Percentiles rank a stretch among this genome's conserved stretches.
phyloP scores from a whole-genome alignment of 805 yeast genomes.

The Priceomyces melissophilus region DNA sequence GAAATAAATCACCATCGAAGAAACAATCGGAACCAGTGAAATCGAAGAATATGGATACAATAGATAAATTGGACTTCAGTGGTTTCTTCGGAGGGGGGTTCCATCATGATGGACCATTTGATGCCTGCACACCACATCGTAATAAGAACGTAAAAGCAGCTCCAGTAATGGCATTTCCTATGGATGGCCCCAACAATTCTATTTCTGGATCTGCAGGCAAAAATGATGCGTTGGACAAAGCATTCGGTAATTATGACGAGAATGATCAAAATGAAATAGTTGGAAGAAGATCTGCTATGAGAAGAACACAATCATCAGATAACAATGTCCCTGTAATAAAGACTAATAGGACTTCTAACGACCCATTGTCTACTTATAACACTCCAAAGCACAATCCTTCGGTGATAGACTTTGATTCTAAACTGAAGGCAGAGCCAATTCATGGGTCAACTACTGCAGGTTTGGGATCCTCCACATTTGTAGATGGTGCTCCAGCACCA shows the following conservation, averaged over 20 bases:
- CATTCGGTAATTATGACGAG: constrained; percentile 65
- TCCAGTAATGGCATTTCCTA: constrained; percentile 94
- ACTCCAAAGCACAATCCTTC: constrained; percentile 50
- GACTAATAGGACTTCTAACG: constrained; percentile 16
- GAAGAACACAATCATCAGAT: constrained; percentile 8
- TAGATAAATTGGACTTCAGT: constrained; percentile 93
- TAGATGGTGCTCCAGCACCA: constrained; percentile 95
- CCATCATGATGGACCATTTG: constrained; percentile 99
- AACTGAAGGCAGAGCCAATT: constrained; percentile 61
- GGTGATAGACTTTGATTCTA: constrained; percentile 68
- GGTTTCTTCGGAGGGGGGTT: constrained; percentile 91
- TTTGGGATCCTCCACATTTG: constrained; percentile 84
- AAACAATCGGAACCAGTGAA: constrained; percentile 44
- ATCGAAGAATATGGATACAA: constrained; percentile 82
- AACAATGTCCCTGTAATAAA: constrained; percentile 13
- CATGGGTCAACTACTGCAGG: constrained; percentile 89
- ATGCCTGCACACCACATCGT: constrained; percentile 96
- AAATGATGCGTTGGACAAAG: constrained; percentile 60
- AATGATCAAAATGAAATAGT: constrained; percentile 34
- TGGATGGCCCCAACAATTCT: constrained; percentile 88
- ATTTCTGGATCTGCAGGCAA: constrained; percentile 64
- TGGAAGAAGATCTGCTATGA: constrained; percentile 18
- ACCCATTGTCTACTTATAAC: constrained; percentile 19
- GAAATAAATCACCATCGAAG: constrained; percentile 32
- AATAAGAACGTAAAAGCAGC: constrained; percentile 73